phyloP scores from a whole-genome alignment of 1,284 basidiomycete species.

The Fereydounia khargensis region DNA sequence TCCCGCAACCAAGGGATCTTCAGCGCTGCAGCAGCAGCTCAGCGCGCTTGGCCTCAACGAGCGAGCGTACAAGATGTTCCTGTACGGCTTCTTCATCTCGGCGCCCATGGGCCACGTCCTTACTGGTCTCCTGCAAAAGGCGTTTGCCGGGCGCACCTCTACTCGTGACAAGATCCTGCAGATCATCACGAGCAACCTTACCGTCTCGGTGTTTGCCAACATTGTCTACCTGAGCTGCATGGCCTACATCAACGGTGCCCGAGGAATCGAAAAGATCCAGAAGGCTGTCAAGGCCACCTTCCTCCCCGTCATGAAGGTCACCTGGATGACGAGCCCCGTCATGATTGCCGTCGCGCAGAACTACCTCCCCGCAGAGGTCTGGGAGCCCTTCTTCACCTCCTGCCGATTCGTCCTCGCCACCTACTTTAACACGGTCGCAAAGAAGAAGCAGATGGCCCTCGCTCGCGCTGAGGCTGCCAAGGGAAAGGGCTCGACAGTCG shows the following conservation, averaged over 20 bases:
- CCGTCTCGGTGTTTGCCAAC: conserved; percentile 75
- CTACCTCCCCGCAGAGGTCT: conserved; percentile 64
- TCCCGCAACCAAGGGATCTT: conserved; percentile 11
- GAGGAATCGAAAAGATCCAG: conserved; percentile 67
- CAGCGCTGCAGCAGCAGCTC: conserved; percentile 20
- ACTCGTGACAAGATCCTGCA: conserved; percentile 66
- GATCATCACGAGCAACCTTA: conserved; percentile 73
- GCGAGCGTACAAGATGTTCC: conserved; percentile 72
- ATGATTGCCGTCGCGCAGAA: conserved; percentile 72
- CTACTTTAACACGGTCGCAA: conserved; percentile 47
- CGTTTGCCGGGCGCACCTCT: conserved; percentile 74
- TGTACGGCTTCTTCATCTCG: conserved; percentile 80
- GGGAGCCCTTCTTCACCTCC: conserved; percentile 48
- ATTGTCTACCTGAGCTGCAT: conserved; percentile 70
- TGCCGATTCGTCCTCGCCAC: conserved; percentile 39
- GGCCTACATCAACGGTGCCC: conserved; percentile 80
- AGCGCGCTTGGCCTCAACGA: conserved; percentile 39
- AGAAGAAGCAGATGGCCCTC: conserved; percentile 50
- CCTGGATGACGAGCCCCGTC: conserved; percentile 73
- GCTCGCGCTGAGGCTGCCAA: conserved; percentile 12
- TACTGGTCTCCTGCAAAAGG: conserved; percentile 66
- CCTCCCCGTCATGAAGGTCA: conserved; percentile 71
- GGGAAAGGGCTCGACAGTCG: conserved; percentile 14
- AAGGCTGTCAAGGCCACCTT: conserved; percentile 74
- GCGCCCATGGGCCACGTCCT: conserved; percentile 77